Evolutionary conservation across 2,329 filamentous ascomycete species (phyloP).

Genomic region (Xylaria sp.): DNA sequence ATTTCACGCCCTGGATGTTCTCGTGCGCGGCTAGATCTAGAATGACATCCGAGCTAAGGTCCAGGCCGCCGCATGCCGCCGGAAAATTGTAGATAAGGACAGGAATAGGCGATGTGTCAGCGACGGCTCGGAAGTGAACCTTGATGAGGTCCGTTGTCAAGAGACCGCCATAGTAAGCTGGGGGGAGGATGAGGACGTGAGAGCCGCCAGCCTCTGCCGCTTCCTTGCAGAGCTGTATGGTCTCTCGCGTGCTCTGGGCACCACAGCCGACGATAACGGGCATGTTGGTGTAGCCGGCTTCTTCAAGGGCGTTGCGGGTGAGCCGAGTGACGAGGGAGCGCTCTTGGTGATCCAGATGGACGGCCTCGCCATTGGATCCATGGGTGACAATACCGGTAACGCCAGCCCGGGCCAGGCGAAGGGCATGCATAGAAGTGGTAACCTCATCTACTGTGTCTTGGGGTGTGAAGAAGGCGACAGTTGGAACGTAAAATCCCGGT

Average conservation of each 20-base stretch:
- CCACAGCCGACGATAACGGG: constrained; percentile 73
- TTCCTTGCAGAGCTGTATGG: constrained; percentile 69
- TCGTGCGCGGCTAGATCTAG: constrained; percentile 57
- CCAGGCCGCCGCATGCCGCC: constrained; percentile 72
- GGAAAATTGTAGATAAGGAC: constrained; percentile 81
- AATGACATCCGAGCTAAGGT: constrained; percentile 75
- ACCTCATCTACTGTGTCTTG: constrained; percentile 62
- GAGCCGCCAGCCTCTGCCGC: constrained; percentile 68
- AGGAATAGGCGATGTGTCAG: constrained; percentile 68
- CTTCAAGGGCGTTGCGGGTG: constrained; percentile 69
- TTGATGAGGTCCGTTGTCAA: constrained; percentile 69
- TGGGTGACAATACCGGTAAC: constrained; percentile 68
- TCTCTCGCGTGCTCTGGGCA: constrained; percentile 70
- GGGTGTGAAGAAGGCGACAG: constrained; percentile 64
- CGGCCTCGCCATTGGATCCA: constrained; percentile 79
- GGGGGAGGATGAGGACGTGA: constrained; percentile 70
- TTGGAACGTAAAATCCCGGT: constrained; percentile 64
- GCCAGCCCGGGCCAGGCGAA: constrained; percentile 44
- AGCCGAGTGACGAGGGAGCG: constrained; percentile 69
- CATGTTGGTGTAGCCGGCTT: constrained; percentile 65
- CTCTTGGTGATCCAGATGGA: constrained; percentile 73
- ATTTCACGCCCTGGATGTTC: constrained; percentile 65
- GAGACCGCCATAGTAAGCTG: constrained; percentile 71
- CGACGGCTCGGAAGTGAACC: constrained; percentile 72
- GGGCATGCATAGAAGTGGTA: constrained; percentile 58